Evolutionary conservation across 352 stramenopile genomes (phyloP).

Genomic region (Phytopythium oedochilum): DNA sequence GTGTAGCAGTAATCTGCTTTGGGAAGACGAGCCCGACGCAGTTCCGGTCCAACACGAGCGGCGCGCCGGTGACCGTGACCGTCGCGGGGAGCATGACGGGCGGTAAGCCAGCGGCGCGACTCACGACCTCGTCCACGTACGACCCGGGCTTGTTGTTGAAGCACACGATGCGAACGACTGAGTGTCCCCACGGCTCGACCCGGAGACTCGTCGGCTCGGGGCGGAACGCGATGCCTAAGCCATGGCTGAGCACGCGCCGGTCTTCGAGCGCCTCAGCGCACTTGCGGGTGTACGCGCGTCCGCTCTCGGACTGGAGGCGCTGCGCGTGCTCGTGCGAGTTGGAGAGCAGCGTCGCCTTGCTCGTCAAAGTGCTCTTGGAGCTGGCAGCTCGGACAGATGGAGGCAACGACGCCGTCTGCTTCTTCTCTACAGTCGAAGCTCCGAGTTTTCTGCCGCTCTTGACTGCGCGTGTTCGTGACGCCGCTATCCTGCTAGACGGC

Average conservation of each 20-base stretch:
- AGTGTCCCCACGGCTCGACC: constrained; percentile 58
- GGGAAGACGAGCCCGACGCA: constrained; percentile 54
- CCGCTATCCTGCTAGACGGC: neutral
- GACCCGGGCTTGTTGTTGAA: constrained; percentile 76
- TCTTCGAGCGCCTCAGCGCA: constrained; percentile 40
- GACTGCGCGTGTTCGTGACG: constrained; percentile 6
- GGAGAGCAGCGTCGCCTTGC: constrained; percentile 26
- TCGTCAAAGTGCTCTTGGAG: constrained; percentile 1
- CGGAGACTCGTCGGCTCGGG: constrained; percentile 18
- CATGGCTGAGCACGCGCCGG: constrained; percentile 34
- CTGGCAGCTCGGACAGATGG: neutral
- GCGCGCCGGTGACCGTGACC: constrained; percentile 49
- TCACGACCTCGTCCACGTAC: constrained; percentile 65
- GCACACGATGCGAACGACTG: constrained; percentile 45
- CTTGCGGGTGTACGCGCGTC: constrained; percentile 35
- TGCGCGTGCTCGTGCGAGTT: constrained; percentile 35
- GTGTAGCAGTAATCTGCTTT: constrained; percentile 1
- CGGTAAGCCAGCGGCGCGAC: constrained; percentile 36
- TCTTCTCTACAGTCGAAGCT: neutral
- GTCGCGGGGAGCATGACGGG: constrained; percentile 57
- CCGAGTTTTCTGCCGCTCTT: constrained; percentile 1
- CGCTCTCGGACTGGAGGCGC: constrained; percentile 53
- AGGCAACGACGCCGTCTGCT: neutral
- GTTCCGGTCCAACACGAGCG: constrained; percentile 52
- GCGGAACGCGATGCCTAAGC: constrained; percentile 55